Percentiles rank a stretch among this genome's conserved stretches.
Evolutionary conservation across 2,329 filamentous ascomycete species (phyloP).

Genomic region (Purpureocillium lavendulum): DNA sequence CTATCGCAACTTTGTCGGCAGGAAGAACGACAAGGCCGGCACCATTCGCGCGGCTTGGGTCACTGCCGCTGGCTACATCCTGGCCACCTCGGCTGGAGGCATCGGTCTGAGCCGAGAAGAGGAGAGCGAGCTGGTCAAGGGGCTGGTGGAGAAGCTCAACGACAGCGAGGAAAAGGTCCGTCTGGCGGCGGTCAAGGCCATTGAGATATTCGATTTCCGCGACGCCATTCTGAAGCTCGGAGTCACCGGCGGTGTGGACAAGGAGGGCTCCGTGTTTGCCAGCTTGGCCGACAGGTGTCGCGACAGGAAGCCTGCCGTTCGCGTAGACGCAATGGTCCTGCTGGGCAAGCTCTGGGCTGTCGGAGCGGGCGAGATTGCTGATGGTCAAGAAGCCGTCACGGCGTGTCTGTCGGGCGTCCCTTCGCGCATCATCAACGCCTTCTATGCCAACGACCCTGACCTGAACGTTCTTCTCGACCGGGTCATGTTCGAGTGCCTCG

Average conservation of each 20-base stretch:
- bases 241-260: conserved; percentile 63
- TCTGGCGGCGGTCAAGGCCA: conserved; percentile 75
- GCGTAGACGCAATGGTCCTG: conserved; percentile 78
- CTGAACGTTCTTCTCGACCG: conserved; percentile 78
- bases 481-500: conserved; percentile 75
- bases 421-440: conserved; percentile 75
- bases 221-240: conserved; percentile 79
- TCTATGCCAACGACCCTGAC: conserved; percentile 83
- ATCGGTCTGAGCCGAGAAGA: conserved; percentile 82
- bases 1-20: conserved; percentile 77
- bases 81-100: conserved; percentile 84
- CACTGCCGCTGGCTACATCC: conserved; percentile 72
- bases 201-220: conserved; percentile 72
- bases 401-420: conserved; percentile 75
- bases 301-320: conserved; percentile 73
- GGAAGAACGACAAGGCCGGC: conserved; percentile 78
- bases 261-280: conserved; percentile 68
- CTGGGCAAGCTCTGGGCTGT: conserved; percentile 90
- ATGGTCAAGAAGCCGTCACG: conserved; percentile 68
- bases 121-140: conserved; percentile 64
- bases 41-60: conserved; percentile 82
- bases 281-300: conserved; percentile 82
- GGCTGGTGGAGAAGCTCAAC: conserved; percentile 70
- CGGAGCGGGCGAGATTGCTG: conserved; percentile 75
- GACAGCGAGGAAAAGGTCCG: conserved; percentile 90